phyloP scores from a whole-genome alignment of 331 rosid species.

The Malus hybrid region DNA sequence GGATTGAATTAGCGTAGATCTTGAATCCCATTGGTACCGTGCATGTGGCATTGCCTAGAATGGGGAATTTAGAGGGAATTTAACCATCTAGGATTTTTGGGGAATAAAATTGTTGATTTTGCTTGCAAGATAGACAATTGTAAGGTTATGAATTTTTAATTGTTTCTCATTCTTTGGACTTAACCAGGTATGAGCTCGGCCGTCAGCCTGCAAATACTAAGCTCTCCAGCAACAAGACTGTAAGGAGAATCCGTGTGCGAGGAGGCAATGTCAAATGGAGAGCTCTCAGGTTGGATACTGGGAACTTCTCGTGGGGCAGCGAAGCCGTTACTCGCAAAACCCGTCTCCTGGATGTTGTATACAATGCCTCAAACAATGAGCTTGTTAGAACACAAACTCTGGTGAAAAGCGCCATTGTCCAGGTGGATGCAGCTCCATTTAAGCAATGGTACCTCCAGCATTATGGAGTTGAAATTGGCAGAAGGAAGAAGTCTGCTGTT shows the following conservation, averaged over 20 bases:
- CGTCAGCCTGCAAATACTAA: conserved; percentile 37
- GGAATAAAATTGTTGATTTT: background rate
- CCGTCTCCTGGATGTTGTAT: conserved; percentile 33
- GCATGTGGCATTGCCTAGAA: background rate
- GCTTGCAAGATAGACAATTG: background rate
- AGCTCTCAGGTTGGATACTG: conserved; percentile 41
- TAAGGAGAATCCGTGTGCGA: conserved; percentile 29
- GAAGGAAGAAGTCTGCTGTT: conserved; percentile 28
- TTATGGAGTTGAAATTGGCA: conserved; percentile 30
- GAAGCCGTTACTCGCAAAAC: conserved; percentile 34
- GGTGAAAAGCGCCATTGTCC: conserved; percentile 32
- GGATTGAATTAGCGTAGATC: background rate
- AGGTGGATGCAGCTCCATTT: conserved; percentile 41
- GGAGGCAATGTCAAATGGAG: conserved; percentile 43
- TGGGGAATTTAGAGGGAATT: background rate
- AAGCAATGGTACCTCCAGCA: conserved; percentile 40
- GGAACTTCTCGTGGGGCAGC: conserved; percentile 41
- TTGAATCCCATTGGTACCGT: background rate
- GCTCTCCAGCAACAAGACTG: conserved; percentile 40
- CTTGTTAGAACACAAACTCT: conserved; percentile 39
- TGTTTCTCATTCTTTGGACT: background rate
- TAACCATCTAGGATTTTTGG: background rate
- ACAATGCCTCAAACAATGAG: conserved; percentile 39
- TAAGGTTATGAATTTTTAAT: too few relatives aligned
- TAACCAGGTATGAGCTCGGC: conserved; percentile 35